Evolutionary conservation across 495 filamentous ascomycete species (phyloP).

Genomic region (Hyaloscypha hepaticicola): DNA sequence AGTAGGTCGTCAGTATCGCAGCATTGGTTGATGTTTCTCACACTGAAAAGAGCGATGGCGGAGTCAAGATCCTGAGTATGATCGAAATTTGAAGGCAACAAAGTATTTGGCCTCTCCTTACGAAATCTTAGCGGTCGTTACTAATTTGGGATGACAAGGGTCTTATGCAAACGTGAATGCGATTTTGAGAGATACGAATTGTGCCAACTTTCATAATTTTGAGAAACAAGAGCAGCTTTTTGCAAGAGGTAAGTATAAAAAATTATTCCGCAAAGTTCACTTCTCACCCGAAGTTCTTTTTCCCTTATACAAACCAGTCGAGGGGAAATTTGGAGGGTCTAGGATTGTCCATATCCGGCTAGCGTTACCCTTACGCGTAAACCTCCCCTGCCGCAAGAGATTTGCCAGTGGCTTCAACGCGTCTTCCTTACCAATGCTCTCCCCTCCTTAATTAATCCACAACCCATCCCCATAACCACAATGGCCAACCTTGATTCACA

Average conservation of each 20-base stretch:
- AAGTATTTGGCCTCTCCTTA: slow-evolving; percentile 22
- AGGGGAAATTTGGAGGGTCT: background rate
- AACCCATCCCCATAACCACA: background rate
- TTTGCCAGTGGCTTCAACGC: slow-evolving; percentile 10
- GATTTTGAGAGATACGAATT: background rate
- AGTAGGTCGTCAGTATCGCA: slow-evolving; percentile 15
- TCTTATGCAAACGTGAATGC: background rate
- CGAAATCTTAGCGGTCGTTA: slow-evolving; percentile 14
- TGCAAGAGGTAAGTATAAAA: background rate
- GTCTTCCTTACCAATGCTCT: background rate
- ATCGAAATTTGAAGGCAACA: slow-evolving; percentile 1
- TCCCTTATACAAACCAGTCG: background rate
- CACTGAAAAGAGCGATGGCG: background rate
- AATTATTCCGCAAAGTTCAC: background rate
- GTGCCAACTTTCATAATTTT: background rate
- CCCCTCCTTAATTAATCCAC: background rate
- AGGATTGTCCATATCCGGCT: background rate
- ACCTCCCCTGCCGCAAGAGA: background rate
- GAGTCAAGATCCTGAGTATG: background rate
- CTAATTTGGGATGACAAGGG: slow-evolving; percentile 8
- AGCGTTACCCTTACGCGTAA: background rate
- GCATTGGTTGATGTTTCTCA: slow-evolving; percentile 11
- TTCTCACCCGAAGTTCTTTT: background rate
- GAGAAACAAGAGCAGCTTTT: background rate
- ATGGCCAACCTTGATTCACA: slow-evolving; percentile 43